These are phyloP conservation scores for Ophiostoma novo-ulmi DNA, from an alignment of 2,329 filamentous ascomycete genomes.

Conservation along the genomic window DNA sequence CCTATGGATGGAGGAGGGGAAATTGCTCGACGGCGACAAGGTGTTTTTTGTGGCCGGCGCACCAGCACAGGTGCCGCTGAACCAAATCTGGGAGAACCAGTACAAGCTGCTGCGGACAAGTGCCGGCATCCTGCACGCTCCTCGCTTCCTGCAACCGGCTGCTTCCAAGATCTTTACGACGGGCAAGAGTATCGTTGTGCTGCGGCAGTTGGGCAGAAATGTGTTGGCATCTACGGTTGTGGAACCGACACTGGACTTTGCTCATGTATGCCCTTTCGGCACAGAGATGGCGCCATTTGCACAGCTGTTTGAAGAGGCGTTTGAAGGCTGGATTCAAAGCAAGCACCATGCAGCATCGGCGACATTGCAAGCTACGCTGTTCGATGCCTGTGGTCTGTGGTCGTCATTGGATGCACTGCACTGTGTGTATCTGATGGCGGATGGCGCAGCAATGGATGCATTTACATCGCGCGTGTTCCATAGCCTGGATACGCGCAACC, in stretches of 20 bases:
- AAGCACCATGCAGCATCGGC: slow-evolving; percentile 66
- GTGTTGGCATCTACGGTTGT: slow-evolving; percentile 28
- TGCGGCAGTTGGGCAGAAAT: slow-evolving; percentile 62
- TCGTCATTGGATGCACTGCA: slow-evolving; percentile 62
- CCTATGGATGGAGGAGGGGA: slow-evolving; percentile 78
- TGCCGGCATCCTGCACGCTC: slow-evolving; percentile 58
- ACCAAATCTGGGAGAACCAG: slow-evolving; percentile 69
- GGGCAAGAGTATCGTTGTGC: slow-evolving; percentile 80
- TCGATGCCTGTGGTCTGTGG: slow-evolving; percentile 63
- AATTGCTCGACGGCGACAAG: slow-evolving; percentile 58
- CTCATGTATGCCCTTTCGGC: slow-evolving; percentile 47
- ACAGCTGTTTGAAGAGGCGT: slow-evolving; percentile 65
- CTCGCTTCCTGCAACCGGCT: slow-evolving; percentile 66
- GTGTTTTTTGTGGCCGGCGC: slow-evolving; percentile 70
- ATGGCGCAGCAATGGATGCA: slow-evolving; percentile 61
- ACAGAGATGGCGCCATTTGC: slow-evolving; percentile 61
- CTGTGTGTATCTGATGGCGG: slow-evolving; percentile 68
- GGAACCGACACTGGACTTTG: slow-evolving; percentile 52
- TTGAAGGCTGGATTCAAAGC: slow-evolving; percentile 70
- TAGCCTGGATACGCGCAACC: slow-evolving; percentile 59
- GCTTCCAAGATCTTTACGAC: slow-evolving; percentile 73
- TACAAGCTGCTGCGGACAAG: slow-evolving; percentile 61
- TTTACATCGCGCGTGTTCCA: slow-evolving; percentile 69
- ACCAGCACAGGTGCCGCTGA: slow-evolving; percentile 51
- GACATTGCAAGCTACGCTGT: slow-evolving; percentile 61